Conservation (phyloP, 768 basidiomycete species). For the Lanmaoa pseudosensibilis region DNA sequence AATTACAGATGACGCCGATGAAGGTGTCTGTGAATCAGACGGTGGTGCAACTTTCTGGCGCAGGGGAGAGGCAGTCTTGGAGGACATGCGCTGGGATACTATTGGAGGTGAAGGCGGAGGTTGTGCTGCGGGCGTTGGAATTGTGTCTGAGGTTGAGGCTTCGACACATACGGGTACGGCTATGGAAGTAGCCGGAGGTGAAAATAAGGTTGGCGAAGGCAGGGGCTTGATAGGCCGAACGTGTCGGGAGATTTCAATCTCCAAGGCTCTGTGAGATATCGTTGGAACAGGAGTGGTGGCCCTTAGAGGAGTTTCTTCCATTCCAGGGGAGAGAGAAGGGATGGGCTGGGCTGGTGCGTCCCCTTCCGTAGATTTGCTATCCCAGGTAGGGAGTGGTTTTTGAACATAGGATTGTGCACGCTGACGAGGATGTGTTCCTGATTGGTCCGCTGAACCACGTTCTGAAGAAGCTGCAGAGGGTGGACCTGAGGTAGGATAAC, state of each 20-base stretch:
- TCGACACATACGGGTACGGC: constrained; percentile 5
- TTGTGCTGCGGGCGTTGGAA: background rate
- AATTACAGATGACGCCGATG: constrained; percentile 33
- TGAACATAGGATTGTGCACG: constrained; percentile 30
- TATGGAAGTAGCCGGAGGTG: constrained; percentile 4
- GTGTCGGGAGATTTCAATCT: constrained; percentile 6
- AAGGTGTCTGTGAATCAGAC: constrained; percentile 18
- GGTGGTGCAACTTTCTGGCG: constrained; percentile 9
- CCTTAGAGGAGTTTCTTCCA: background rate
- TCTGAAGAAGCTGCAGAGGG: constrained; percentile 45
- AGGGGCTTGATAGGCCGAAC: constrained; percentile 1
- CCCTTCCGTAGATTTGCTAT: constrained; percentile 14
- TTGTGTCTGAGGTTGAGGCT: background rate
- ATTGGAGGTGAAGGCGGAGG: background rate
- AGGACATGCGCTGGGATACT: constrained; percentile 14
- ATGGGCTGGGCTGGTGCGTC: constrained; percentile 5
- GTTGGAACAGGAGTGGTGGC: background rate
- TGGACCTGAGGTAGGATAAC: constrained; percentile 47
- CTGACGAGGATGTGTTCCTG: constrained; percentile 19
- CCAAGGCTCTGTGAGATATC: constrained; percentile 5
- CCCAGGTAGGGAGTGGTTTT: constrained; percentile 21
- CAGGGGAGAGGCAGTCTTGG: constrained; percentile 10
- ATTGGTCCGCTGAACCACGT: constrained; percentile 23
- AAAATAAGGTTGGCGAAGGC: constrained; percentile 2
- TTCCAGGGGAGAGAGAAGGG: constrained; percentile 8